Conservation (phyloP, 768 basidiomycete genomes). For the Termitomyces sp. region DNA sequence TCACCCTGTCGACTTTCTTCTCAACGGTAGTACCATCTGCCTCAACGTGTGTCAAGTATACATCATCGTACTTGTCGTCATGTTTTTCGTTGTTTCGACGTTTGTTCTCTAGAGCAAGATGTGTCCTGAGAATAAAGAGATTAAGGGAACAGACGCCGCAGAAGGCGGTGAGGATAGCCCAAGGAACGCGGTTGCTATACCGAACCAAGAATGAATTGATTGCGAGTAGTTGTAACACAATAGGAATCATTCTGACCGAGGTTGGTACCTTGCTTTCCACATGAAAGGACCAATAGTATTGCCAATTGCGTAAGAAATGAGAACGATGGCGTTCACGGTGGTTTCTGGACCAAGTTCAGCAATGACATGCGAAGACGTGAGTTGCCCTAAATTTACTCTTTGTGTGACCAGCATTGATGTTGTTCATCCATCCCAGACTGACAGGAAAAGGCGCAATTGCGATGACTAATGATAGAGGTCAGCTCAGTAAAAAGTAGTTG, state of each 20-base stretch:
- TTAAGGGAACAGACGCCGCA: conserved; percentile 51
- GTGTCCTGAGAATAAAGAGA: conserved; percentile 51
- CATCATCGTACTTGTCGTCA: conserved; percentile 56
- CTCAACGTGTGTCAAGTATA: conserved; percentile 47
- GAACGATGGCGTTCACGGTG: conserved; percentile 71
- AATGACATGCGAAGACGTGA: not conserved
- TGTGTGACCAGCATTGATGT: conserved; percentile 66
- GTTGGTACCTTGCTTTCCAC: conserved; percentile 71
- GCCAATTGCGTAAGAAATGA: conserved; percentile 70
- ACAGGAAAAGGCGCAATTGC: conserved; percentile 64
- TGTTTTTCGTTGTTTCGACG: conserved; percentile 47
- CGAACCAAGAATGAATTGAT: not conserved
- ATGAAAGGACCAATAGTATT: conserved; percentile 74
- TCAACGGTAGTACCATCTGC: conserved; percentile 48
- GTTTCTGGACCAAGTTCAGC: conserved; percentile 39
- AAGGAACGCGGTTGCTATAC: conserved; percentile 65
- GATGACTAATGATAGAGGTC: conserved; percentile 41
- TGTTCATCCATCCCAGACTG: conserved; percentile 65
- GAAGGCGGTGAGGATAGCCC: conserved; percentile 66
- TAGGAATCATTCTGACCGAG: conserved; percentile 41
- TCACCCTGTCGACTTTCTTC: conserved; percentile 60
- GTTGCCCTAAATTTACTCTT: conserved; percentile 44
- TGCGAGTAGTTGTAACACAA: not conserved
- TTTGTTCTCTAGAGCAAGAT: conserved; percentile 60
- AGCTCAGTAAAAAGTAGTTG: not conserved